These are phyloP conservation scores for Annona squamosa DNA, from an alignment of 164 flowering plant species.

Conservation along the genomic window DNA sequence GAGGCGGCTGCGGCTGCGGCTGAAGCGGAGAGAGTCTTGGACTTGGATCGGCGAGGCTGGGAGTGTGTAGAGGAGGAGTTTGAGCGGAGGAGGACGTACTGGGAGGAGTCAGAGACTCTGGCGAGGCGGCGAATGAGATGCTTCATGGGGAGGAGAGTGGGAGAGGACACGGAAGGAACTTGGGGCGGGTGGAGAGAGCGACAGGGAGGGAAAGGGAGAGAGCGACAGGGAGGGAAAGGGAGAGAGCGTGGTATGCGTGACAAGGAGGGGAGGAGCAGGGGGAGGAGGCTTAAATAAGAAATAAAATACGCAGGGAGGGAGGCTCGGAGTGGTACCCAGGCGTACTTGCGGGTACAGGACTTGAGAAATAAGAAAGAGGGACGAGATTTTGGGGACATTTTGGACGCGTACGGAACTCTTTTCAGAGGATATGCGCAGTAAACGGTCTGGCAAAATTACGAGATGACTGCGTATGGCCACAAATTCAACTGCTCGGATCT, in stretches of 20 bases:
- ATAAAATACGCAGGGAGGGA: not conserved
- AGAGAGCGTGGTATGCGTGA: not conserved
- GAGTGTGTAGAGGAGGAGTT: slow-evolving; percentile 1
- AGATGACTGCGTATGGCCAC: too few relatives aligned
- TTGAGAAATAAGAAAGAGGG: not conserved
- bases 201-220: not conserved
- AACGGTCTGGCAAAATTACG: too few relatives aligned
- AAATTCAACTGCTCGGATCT: too few relatives aligned
- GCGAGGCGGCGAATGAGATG: slow-evolving; percentile 56
- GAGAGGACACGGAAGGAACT: not conserved
- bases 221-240: not conserved
- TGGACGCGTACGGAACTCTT: too few relatives aligned
- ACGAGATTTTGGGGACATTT: not conserved
- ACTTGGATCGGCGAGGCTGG: slow-evolving; percentile 10
- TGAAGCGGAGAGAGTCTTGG: not conserved
- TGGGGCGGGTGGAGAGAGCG: not conserved
- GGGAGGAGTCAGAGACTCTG: slow-evolving; percentile 64
- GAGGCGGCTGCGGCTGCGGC: slow-evolving; percentile 4
- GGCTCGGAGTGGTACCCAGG: not conserved
- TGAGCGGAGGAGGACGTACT: slow-evolving; percentile 48
- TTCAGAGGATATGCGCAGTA: too few relatives aligned
- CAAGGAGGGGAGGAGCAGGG: not conserved
- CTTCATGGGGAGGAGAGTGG: slow-evolving; percentile 37
- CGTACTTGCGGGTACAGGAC: slow-evolving; percentile 6
- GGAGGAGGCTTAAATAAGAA: not conserved